Evolutionary conservation across 2,329 filamentous ascomycete genomes (phyloP).

Genomic region (Aspergillus sp.): DNA sequence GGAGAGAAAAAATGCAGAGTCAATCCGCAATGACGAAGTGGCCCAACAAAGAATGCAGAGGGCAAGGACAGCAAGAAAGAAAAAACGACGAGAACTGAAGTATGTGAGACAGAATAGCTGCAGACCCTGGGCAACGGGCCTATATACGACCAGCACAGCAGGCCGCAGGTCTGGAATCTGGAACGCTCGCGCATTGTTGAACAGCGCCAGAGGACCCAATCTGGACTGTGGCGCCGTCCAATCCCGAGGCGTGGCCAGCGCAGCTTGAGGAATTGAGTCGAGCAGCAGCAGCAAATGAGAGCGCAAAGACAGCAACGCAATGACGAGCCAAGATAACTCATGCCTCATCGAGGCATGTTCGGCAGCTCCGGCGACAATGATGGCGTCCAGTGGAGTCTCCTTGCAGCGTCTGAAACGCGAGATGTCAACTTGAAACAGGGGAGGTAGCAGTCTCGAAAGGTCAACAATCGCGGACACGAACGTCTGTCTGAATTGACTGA

Average conservation of each 20-base stretch:
- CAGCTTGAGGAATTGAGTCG: neutral
- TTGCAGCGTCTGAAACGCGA: constrained; percentile 16
- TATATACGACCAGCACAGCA: constrained; percentile 6
- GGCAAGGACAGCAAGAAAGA: constrained; percentile 5
- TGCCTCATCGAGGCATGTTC: constrained; percentile 19
- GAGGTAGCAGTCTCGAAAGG: neutral
- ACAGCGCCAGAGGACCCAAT: constrained; percentile 2
- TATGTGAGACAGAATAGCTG: constrained; percentile 7
- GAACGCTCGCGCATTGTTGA: neutral
- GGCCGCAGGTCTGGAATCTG: constrained; percentile 2
- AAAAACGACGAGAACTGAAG: constrained; percentile 11
- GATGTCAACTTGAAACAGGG: constrained; percentile 19
- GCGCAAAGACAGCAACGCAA: neutral
- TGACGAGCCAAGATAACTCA: constrained; percentile 11
- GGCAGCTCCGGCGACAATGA: constrained; percentile 14
- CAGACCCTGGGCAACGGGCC: constrained; percentile 2
- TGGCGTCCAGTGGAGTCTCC: constrained; percentile 3
- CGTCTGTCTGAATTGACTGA: no score
- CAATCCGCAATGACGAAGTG: constrained; percentile 13
- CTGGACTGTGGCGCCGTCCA: constrained; percentile 5
- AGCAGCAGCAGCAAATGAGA: constrained; percentile 15
- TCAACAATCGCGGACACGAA: no score
- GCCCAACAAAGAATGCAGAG: constrained; percentile 20
- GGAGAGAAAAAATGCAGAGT: constrained; percentile 15
- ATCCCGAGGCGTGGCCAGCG: neutral